A percentile compares a stretch with the other conserved stretches of the same genome.
Conservation (phyloP, 2,329 filamentous ascomycete genomes). For the Colletotrichum trifolii region DNA sequence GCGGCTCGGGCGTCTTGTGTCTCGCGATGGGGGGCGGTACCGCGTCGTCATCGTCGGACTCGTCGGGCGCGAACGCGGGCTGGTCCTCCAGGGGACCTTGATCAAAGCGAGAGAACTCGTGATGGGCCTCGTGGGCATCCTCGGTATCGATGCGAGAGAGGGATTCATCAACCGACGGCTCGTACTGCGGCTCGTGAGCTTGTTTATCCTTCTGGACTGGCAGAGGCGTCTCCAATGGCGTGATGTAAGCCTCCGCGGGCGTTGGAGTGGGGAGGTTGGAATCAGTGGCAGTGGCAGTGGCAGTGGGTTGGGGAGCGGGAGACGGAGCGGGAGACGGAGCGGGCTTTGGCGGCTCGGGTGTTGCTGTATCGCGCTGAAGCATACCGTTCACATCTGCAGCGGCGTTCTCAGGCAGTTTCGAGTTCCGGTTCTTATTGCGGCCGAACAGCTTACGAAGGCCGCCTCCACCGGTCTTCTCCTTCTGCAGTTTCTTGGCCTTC, state of each 20-base stretch:
- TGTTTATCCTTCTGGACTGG: slow-evolving; percentile 33
- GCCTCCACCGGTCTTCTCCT: slow-evolving; percentile 55
- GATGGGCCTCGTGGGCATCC: slow-evolving; percentile 68
- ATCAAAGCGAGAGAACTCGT: slow-evolving; percentile 78
- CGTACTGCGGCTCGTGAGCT: slow-evolving; percentile 51
- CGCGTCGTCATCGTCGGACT: slow-evolving; percentile 58
- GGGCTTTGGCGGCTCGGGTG: slow-evolving; percentile 39
- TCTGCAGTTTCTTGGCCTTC: slow-evolving; percentile 65
- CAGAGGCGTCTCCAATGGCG: slow-evolving; percentile 35
- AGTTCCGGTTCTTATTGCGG: slow-evolving; percentile 70
- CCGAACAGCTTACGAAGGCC: slow-evolving; percentile 75
- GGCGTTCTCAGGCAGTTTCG: slow-evolving; percentile 66
- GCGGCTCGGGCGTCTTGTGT: slow-evolving; percentile 45
- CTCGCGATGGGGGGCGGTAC: slow-evolving; percentile 64
- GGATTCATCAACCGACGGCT: slow-evolving; percentile 57
- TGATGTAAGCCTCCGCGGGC: slow-evolving; percentile 33
- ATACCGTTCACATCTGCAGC: slow-evolving; percentile 62
- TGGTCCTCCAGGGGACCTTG: slow-evolving; percentile 90
- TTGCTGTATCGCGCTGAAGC: slow-evolving; percentile 53
- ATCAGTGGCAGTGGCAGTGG: slow-evolving; percentile 25
- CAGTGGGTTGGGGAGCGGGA: slow-evolving; percentile 37
- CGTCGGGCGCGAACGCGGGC: slow-evolving; percentile 81
- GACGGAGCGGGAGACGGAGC: slow-evolving; percentile 38
- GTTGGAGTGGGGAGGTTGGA: slow-evolving; percentile 35
- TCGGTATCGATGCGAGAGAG: slow-evolving; percentile 70